Conservation (phyloP, 352 stramenopile species). For the Aphanomyces stellatus region DNA sequence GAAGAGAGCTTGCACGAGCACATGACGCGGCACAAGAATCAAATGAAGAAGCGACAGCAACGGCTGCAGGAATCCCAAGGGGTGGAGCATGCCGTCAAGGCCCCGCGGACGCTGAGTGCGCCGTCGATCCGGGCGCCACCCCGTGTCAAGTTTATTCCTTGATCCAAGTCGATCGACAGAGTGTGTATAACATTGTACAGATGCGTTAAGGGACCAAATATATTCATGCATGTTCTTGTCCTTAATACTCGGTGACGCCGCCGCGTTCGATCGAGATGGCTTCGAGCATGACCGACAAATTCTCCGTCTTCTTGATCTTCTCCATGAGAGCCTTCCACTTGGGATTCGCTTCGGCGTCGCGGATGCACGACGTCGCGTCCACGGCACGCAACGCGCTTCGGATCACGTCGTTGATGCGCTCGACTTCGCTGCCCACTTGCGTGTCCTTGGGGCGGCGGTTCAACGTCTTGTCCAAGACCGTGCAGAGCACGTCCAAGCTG, state of each 20-base stretch:
- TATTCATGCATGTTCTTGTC: not conserved
- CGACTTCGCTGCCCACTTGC: conserved; percentile 93
- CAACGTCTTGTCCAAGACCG: conserved; percentile 91
- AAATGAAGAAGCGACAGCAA: conserved; percentile 5
- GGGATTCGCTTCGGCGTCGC: conserved; percentile 62
- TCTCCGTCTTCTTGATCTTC: conserved; percentile 20
- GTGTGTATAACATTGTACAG: too few relatives aligned
- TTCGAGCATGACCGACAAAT: conserved; percentile 16
- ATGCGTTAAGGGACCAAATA: too few relatives aligned
- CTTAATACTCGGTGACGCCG: not conserved
- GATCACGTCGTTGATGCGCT: conserved; percentile 94
- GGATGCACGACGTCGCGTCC: conserved; percentile 60
- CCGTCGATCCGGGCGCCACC: not conserved
- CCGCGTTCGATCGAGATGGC: conserved; percentile 14
- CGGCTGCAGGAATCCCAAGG: not conserved
- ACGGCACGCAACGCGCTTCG: conserved; percentile 90
- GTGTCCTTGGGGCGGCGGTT: conserved; percentile 94
- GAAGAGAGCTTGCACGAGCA: not conserved
- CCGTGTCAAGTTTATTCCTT: not conserved
- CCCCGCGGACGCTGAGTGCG: not conserved
- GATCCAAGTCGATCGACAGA: not conserved
- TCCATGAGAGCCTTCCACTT: conserved; percentile 29
- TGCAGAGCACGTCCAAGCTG: conserved; percentile 84
- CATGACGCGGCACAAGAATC: not conserved
- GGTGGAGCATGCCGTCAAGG: not conserved